Base-by-base conservation (phyloP, 2,329 filamentous ascomycete genomes). In the Pseudovirgaria hyperparasitica region DNA sequence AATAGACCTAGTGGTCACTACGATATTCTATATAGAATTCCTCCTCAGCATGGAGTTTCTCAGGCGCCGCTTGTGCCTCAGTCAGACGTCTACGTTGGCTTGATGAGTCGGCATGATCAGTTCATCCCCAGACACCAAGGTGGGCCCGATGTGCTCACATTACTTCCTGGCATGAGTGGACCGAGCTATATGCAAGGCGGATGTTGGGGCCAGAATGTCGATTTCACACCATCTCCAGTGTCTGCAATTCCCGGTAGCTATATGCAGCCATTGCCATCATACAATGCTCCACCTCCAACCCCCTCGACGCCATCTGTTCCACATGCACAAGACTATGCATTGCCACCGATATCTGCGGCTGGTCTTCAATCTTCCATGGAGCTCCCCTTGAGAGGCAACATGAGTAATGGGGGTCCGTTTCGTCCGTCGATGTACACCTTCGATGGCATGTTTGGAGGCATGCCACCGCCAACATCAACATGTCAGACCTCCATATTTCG, bases 11-110 rank as follows among this genome's bases (percentile, higher is more conserved):
- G 71, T 22, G 84, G 82, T 33, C 90, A 96, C 55, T 98, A 96
- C 54, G 90, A 96, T 53, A 76, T 98, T 34, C 67, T 96, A 18
- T 98, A 98, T 62, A 76, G 72, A 48, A 60, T 65, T 39, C 42
- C 67, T 10, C 46, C 50, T 25, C 34, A 41, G 9, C 28, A 43
- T 30, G 33, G 43, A 12, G 33, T 40, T 10, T 28, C 43, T 12
- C 50, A 50, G 34, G 33, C 45, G 19, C 41, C 48, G 9, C 33
- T 53, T 10, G 47, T 52, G 16, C 43, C 46, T 15, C 43, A 52
- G 39, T 45, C 57, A 39, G 33, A 39, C 13, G 49, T 45, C 28
- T 52, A 46, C 36, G 38, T 41, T 16, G 26, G 26, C 16, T 29
- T 36, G 17, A 27, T 32, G 20, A 27, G 25, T 20, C 34, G 34